These are phyloP conservation scores for Malassezia cuniculi DNA, from an alignment of 1,284 basidiomycete species.

Conservation along the genomic window DNA sequence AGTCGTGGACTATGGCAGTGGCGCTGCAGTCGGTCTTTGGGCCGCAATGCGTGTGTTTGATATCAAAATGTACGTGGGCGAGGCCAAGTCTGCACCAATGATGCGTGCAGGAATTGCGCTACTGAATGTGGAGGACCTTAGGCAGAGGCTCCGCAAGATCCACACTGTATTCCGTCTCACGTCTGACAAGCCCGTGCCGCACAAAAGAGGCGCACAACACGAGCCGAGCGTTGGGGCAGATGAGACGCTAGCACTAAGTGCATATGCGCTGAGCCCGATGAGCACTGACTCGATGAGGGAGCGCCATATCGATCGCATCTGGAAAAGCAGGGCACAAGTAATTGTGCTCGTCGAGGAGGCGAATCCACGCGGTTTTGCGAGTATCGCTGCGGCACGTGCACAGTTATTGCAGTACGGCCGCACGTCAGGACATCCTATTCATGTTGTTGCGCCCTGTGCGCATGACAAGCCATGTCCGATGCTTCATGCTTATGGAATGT, in stretches of 20 bases:
- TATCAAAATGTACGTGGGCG: constrained; percentile 3
- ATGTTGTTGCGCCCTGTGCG: constrained; percentile 70
- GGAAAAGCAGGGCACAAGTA: constrained; percentile 63
- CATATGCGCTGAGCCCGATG: constrained; percentile 68
- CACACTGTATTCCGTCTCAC: constrained; percentile 2
- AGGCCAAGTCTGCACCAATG: constrained; percentile 3
- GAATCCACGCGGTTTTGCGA: constrained; percentile 62
- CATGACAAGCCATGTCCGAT: constrained; percentile 76
- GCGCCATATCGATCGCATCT: constrained; percentile 65
- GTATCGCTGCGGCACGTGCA: constrained; percentile 69
- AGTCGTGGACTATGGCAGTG: constrained; percentile 27
- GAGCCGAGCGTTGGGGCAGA: too few species aligned
- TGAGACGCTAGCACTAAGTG: constrained; percentile 62
- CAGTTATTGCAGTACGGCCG: constrained; percentile 58
- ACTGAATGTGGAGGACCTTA: neutral
- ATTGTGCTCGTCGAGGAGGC: constrained; percentile 70
- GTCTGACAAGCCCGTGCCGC: too few species aligned
- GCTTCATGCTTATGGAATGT: constrained; percentile 44
- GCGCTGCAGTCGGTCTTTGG: constrained; percentile 35
- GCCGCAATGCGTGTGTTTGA: constrained; percentile 29
- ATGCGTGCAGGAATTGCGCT: neutral
- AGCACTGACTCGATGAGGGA: constrained; percentile 56
- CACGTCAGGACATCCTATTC: constrained; percentile 43
- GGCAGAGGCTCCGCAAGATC: neutral
- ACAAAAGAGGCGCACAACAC: too few species aligned